Evolutionary conservation across 1,284 basidiomycete genomes (phyloP), one percentile per base, ranked within the genome.

Genomic region (Grifola frondosa): DNA sequence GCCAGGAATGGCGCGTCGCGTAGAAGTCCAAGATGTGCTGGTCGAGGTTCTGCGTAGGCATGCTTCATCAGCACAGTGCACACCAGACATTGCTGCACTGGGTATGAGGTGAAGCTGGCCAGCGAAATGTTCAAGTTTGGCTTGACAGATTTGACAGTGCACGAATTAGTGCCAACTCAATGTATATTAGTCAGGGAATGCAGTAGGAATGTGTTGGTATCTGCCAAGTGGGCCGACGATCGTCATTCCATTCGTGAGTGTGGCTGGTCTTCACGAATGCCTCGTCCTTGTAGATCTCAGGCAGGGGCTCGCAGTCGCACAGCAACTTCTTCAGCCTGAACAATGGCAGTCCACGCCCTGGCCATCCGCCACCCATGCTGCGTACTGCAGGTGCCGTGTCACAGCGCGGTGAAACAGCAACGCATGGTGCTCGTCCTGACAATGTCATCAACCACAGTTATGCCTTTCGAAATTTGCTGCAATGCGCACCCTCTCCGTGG

Each of bases 271-370:
- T 74, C 9, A 70, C 64, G 58, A 78, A 96, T 11, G 84, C 81
- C 32, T 73, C 69, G 58, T 98, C 94, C 44, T 66, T 76, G 73
- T 91, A 97, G 8, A 97, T 69, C 43, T 68, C 79, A 0, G 93
- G 93, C 28, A 86, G 46, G 42, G 75, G 63, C 66, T 97, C 94
- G 24, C 81, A 88, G n/a, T 81, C 76, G 42, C 76, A 71, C 37
- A 97, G 56, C 52, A 91, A 70, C 71, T 84, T 88, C 74, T 91
- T 96, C 56, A 97, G 68, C 13, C 92, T 95, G 64, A 94, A 97
- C 43, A 98, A 69, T 99, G 95, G 28, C 95, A 78, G 66, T 98
- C 96, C 16, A 98, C 92, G 36, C 94, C 96, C 64, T 91, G 86
- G 0, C 88, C 96, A 50, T 96, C 91, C 6, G 94, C 90, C 1